Evolutionary conservation across 192 early-diverging fungal species (phyloP), one percentile per base, ranked within the genome.

Genomic region (Spizellomyces sp.): DNA sequence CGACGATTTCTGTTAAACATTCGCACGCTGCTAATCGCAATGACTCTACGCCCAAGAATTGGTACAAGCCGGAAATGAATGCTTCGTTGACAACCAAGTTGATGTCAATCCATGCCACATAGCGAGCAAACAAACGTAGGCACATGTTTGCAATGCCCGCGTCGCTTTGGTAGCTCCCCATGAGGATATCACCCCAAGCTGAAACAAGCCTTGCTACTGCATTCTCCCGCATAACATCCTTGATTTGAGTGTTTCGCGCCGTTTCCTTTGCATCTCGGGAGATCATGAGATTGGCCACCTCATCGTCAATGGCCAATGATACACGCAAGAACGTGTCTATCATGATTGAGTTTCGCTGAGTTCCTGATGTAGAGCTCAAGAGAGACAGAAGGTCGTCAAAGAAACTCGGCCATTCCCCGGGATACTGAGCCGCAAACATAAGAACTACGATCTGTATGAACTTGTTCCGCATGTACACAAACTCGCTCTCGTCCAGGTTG

Each of bases 21-120:
- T 88, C 89, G 64, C 91, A 89, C 56, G 95, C 94, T 14, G 87
- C 81, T 50, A 85, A 87, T 43, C 90, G 86, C 69, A 97, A 74
- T 8, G 66, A n/a, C 12, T 59, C 48, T 5, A 46, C 27, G 47
- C 78, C 70, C 19, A 98, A 77, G 52, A 94, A 86, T 46, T 86
- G 87, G 77, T 92, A 93, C 57, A 98, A 77, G 4, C 88, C 73
- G 6, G 82, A 75, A 67, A 96, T 89, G 52, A 95, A 93, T 58
- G 81, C 77, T 75, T 92, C 85, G 77, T 93, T 93, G 58, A 94
- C 91, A 61, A 98, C 86, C 27, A 97, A 84, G 21, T 89, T 91
- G 54, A 97, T 95, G 71, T 97, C 94, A 63, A 97, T 93, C 96
- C 96, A 98, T 15, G 91, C 70, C n/a, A 95, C 90, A 85, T 96